A percentile compares a stretch with the other conserved stretches of the same genome.
phyloP scores from a whole-genome alignment of 805 yeast genomes.

The Metschnikowia picachoensis region DNA sequence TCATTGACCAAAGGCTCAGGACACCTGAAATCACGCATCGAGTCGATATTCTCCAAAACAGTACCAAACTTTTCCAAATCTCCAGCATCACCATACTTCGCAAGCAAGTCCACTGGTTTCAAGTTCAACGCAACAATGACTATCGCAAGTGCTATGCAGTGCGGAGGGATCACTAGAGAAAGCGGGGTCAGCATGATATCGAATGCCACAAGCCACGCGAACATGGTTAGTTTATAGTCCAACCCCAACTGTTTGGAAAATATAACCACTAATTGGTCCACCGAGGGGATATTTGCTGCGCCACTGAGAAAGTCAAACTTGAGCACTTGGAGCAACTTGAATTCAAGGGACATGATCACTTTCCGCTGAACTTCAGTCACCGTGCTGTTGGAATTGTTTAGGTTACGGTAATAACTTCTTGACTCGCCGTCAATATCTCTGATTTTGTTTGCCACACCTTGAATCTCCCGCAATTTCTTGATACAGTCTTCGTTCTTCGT shows the following conservation, averaged over 20 bases:
- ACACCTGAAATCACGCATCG: constrained; percentile 35
- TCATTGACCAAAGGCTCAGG: constrained; percentile 45
- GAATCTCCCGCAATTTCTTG: constrained; percentile 64
- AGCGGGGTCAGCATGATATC: constrained; percentile 72
- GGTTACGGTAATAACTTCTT: constrained; percentile 18
- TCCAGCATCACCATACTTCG: constrained; percentile 20
- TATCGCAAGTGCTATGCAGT: constrained; percentile 67
- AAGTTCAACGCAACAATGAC: constrained; percentile 58
- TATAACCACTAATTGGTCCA: constrained; percentile 65
- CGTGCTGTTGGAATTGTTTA: constrained; percentile 12
- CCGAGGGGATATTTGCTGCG: constrained; percentile 36
- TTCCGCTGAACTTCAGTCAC: constrained; percentile 52
- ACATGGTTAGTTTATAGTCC: constrained; percentile 44
- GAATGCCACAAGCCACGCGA: constrained; percentile 73
- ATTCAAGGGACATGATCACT: constrained; percentile 58
- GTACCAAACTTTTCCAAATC: constrained; percentile 17
- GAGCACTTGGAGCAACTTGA: constrained; percentile 68
- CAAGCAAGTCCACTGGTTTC: constrained; percentile 29
- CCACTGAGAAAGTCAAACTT: constrained; percentile 76
- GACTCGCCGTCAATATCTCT: constrained; percentile 36
- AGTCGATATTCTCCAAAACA: constrained; percentile 31
- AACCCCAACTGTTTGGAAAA: constrained; percentile 48
- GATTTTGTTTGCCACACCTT: constrained; percentile 44
- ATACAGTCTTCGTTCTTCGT: constrained; percentile 81
- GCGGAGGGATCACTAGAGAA: constrained; percentile 67